Evolutionary conservation across 2,329 filamentous ascomycete species (phyloP).

Genomic region (Phialophora expanda): DNA sequence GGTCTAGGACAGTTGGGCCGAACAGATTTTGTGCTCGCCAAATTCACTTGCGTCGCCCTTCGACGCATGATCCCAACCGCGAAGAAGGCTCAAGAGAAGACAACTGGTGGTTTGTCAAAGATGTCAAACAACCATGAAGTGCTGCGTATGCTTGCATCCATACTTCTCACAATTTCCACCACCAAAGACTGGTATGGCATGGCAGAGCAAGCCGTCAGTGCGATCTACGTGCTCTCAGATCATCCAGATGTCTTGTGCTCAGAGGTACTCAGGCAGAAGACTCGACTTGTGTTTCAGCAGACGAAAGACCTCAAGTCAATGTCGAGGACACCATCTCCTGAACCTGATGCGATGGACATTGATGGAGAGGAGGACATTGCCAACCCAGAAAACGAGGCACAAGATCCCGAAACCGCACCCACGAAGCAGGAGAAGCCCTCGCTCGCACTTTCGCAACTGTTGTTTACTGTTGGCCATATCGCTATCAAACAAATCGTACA

Average conservation of each 20-base stretch:
- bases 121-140: slow-evolving; percentile 92
- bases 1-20: slow-evolving; percentile 82
- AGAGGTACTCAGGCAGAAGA: slow-evolving; percentile 85
- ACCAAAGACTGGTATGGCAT: slow-evolving; percentile 95
- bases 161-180: slow-evolving; percentile 82
- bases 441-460: slow-evolving; percentile 80
- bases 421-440: slow-evolving; percentile 66
- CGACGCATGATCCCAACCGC: slow-evolving; percentile 86
- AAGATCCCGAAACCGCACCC: slow-evolving; percentile 44
- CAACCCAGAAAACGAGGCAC: slow-evolving; percentile 28
- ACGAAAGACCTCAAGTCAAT: slow-evolving; percentile 47
- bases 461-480: slow-evolving; percentile 95
- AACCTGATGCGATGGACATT: slow-evolving; percentile 44
- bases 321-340: slow-evolving; percentile 45
- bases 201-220: slow-evolving; percentile 92
- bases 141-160: slow-evolving; percentile 76
- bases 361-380: slow-evolving; percentile 34
- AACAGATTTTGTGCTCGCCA: slow-evolving; percentile 83
- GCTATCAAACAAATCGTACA: slow-evolving; percentile 99
- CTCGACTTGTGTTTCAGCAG: slow-evolving; percentile 75
- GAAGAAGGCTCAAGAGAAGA: slow-evolving; percentile 76
- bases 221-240: slow-evolving; percentile 91
- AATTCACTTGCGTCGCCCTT: slow-evolving; percentile 93
- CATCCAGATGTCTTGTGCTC: slow-evolving; percentile 94
- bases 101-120: slow-evolving; percentile 65